These are phyloP conservation scores for Xylariaceae sp. DNA, from an alignment of 2,329 filamentous ascomycete species.

Conservation along the genomic window DNA sequence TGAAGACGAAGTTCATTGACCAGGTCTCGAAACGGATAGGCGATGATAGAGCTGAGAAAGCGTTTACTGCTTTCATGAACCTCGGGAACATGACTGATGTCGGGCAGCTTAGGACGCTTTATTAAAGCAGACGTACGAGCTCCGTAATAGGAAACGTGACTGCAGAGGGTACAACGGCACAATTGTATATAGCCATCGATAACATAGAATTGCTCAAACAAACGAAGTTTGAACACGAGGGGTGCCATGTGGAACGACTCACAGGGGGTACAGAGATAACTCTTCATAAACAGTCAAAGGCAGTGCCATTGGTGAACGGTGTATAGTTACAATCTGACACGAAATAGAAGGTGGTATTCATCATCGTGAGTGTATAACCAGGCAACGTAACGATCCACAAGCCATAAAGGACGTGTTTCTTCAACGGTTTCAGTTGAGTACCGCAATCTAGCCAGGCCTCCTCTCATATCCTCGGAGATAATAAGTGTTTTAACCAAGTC, in stretches of 20 bases:
- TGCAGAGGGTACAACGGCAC: background rate
- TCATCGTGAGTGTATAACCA: background rate
- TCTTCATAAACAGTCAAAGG: background rate
- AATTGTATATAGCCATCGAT: background rate
- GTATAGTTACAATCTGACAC: no score
- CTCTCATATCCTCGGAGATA: background rate
- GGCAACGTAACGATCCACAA: background rate
- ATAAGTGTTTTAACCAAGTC: background rate
- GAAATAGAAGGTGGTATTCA: background rate
- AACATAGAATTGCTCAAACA: background rate
- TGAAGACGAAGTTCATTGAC: constrained; percentile 46
- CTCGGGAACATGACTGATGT: constrained; percentile 32
- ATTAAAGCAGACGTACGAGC: constrained; percentile 1
- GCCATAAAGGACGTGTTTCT: background rate
- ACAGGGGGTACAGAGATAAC: background rate
- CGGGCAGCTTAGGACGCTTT: constrained; percentile 16
- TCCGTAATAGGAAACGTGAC: background rate
- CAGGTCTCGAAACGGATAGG: constrained; percentile 42
- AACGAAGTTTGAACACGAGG: background rate
- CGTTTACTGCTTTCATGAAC: constrained; percentile 32
- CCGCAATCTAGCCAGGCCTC: background rate
- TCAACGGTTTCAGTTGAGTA: background rate
- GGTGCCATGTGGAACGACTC: background rate
- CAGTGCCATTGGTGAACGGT: background rate
- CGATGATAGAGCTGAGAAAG: constrained; percentile 30